Percentiles rank a stretch among this genome's conserved stretches.
Conservation (phyloP, 805 yeast genomes). For the Cyberlindnera japonica region DNA sequence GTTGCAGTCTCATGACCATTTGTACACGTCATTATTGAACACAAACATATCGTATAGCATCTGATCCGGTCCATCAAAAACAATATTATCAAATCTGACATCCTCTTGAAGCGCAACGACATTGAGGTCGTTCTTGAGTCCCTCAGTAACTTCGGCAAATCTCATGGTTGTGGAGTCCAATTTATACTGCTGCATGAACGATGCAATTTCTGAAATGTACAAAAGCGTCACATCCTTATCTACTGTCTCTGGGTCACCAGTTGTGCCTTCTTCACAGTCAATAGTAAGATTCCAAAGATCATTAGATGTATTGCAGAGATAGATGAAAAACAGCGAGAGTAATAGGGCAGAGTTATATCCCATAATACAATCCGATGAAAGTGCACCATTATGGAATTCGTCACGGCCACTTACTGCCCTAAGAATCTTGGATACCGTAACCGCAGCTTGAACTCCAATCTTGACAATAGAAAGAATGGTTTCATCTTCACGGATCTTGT, state of each 20-base stretch:
- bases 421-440: conserved; percentile 36
- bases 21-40: conserved; percentile 26
- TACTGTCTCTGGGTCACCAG: conserved; percentile 4
- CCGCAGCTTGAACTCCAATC: conserved; percentile 39
- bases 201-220: conserved; percentile 22
- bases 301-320: conserved; percentile 25
- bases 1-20: conserved; percentile 5
- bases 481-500: conserved; percentile 36
- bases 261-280: conserved; percentile 4
- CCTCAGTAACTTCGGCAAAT: conserved; percentile 40
- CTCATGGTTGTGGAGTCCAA: conserved; percentile 41
- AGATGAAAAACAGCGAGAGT: conserved; percentile 38
- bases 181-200: conserved; percentile 26
- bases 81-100: conserved; percentile 19
- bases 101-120: conserved; percentile 29
- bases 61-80: conserved; percentile 22
- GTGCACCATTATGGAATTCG: conserved; percentile 38
- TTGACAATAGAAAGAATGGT: conserved; percentile 38
- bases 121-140: conserved; percentile 40
- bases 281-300: conserved; percentile 17
- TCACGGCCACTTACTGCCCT: conserved; percentile 28
- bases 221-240: conserved; percentile 22
- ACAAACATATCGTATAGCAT: conserved; percentile 23
- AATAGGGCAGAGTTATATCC: conserved; percentile 42
- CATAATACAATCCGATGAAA: conserved; percentile 42